Percentiles rank a stretch among this genome's conserved stretches.
Conservation (phyloP, 208 protist species). For the Herpetomonas tarakana region DNA sequence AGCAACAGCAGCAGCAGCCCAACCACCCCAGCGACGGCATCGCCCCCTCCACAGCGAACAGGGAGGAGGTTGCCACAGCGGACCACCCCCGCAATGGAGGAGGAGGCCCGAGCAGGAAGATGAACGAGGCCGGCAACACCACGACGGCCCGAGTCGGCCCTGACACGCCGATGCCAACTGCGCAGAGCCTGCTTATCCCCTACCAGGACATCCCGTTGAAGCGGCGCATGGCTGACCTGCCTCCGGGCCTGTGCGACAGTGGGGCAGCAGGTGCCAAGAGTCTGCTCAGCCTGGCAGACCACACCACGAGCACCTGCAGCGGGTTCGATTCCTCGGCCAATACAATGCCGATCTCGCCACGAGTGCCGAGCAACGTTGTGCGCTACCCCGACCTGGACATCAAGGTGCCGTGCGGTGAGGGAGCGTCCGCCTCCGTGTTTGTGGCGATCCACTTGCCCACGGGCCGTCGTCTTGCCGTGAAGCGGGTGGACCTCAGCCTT, state of each 20-base stretch:
- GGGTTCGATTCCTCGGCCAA: neutral
- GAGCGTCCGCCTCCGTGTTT: slow-evolving; percentile 74
- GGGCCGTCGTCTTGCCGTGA: slow-evolving; percentile 66
- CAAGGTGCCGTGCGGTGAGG: slow-evolving; percentile 40
- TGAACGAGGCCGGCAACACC: too few species aligned
- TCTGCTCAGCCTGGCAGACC: slow-evolving; percentile 10
- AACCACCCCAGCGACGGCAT: slow-evolving; percentile 2
- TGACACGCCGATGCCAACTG: slow-evolving; percentile 3
- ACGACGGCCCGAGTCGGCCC: neutral
- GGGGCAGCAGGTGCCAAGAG: slow-evolving; percentile 1
- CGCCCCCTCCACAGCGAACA: neutral
- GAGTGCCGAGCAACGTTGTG: slow-evolving; percentile 46
- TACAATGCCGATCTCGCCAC: neutral
- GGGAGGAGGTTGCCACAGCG: too few species aligned
- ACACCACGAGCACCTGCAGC: slow-evolving; percentile 2
- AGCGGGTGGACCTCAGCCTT: slow-evolving; percentile 69
- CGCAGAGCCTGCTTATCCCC: slow-evolving; percentile 30
- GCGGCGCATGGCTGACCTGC: slow-evolving; percentile 12
- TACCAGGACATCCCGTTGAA: slow-evolving; percentile 28
- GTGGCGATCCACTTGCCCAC: slow-evolving; percentile 68
- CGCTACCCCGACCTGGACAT: slow-evolving; percentile 56
- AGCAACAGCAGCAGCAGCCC: slow-evolving; percentile 1
- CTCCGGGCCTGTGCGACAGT: neutral
- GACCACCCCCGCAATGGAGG: neutral
- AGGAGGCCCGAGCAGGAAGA: too few species aligned